These are phyloP conservation scores for Danielia oregonensis DNA, from an alignment of 805 yeast genomes.

Conservation along the genomic window DNA sequence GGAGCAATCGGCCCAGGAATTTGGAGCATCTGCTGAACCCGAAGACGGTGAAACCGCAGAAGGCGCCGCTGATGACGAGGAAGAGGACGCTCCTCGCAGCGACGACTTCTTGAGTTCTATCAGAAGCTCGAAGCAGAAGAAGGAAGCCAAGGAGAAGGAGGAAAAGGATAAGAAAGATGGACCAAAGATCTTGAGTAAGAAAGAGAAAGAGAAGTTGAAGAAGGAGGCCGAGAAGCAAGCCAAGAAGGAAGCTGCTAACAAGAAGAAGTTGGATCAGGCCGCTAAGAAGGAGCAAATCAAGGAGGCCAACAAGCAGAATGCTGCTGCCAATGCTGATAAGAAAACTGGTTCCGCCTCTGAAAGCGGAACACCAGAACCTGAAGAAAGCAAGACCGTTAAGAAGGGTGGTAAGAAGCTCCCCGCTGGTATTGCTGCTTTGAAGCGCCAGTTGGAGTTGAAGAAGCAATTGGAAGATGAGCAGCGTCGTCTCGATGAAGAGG, in stretches of 20 bases:
- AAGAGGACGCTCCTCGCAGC: constrained; percentile 6
- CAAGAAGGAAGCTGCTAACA: constrained; percentile 86
- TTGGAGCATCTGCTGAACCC: constrained; percentile 24
- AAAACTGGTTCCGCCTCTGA: constrained; percentile 21
- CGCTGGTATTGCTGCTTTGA: constrained; percentile 89
- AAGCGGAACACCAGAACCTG: constrained; percentile 32
- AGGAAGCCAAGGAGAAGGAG: constrained; percentile 62
- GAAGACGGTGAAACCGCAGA: constrained; percentile 19
- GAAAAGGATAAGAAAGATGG: constrained; percentile 50
- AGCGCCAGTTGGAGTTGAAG: constrained; percentile 81
- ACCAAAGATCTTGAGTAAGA: constrained; percentile 81
- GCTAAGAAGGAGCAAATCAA: constrained; percentile 56
- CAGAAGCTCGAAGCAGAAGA: constrained; percentile 74
- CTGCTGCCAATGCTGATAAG: constrained; percentile 30
- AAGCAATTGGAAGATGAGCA: constrained; percentile 87
- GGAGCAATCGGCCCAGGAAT: constrained; percentile 36
- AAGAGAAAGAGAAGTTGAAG: constrained; percentile 92
- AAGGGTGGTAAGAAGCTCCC: constrained; percentile 77
- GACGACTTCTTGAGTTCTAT: constrained; percentile 78
- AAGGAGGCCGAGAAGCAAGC: constrained; percentile 87
- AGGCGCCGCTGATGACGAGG: constrained; percentile 1
- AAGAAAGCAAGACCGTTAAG: constrained; percentile 35
- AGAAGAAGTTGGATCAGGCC: constrained; percentile 71
- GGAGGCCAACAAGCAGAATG: constrained; percentile 42
- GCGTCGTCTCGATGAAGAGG: constrained; percentile 67